Evolutionary conservation across 768 basidiomycete species (phyloP).

Genomic region (Fistulinella prunicolor): DNA sequence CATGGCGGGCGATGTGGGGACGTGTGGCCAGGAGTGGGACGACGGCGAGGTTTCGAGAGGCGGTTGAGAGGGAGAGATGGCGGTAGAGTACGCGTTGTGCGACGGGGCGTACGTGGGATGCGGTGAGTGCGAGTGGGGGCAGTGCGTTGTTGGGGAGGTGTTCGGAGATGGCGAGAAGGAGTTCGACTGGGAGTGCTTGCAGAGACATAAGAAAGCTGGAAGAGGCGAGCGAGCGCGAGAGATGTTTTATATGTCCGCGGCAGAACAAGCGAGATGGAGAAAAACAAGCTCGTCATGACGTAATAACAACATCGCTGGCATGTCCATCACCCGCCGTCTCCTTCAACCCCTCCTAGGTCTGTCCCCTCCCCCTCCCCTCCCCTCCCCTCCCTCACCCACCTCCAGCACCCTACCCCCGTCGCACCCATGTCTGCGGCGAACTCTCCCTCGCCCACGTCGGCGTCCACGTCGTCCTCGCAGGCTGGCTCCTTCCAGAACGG

Average conservation of each 20-base stretch:
- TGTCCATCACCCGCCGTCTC: not conserved
- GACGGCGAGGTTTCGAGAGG: slow-evolving; percentile 45
- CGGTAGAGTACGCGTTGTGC: slow-evolving; percentile 66
- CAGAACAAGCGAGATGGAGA: not conserved
- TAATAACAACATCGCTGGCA: slow-evolving; percentile 9
- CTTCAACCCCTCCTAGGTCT: not conserved
- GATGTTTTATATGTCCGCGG: slow-evolving; percentile 1
- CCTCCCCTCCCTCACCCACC: not conserved
- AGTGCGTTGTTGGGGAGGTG: slow-evolving; percentile 39
- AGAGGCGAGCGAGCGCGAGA: slow-evolving; percentile 21
- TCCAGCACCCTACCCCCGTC: slow-evolving; percentile 53
- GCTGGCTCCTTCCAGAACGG: slow-evolving; percentile 84
- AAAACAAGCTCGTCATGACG: slow-evolving; percentile 11
- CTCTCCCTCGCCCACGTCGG: slow-evolving; percentile 54
- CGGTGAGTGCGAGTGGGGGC: slow-evolving; percentile 45
- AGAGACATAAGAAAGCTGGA: slow-evolving; percentile 31
- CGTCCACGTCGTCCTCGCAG: slow-evolving; percentile 63
- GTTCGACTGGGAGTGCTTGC: slow-evolving; percentile 54
- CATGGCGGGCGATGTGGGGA: slow-evolving; percentile 56
- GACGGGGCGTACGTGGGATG: slow-evolving; percentile 40
- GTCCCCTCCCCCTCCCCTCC: not conserved
- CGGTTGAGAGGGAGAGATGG: slow-evolving; percentile 45
- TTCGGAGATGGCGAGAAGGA: slow-evolving; percentile 52
- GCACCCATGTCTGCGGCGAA: slow-evolving; percentile 64
- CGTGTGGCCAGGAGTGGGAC: slow-evolving; percentile 54